These are phyloP conservation scores for Fraxinus cuspidata DNA, from an alignment of 257 asterid genomes.

Conservation along the genomic window DNA sequence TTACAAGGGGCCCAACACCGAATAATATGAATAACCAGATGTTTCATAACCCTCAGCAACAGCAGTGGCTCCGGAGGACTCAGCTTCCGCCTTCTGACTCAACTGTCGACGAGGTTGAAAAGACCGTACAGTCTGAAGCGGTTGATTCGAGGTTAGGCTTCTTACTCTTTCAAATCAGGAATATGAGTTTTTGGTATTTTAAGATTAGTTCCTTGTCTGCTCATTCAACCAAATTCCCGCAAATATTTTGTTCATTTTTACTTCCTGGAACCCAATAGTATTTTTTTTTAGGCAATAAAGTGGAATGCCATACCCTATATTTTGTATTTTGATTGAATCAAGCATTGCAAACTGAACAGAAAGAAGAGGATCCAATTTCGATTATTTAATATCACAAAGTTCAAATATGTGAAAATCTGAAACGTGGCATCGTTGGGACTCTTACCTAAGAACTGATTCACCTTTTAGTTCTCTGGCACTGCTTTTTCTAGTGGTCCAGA, in stretches of 20 bases:
- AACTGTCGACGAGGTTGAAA: constrained; percentile 73
- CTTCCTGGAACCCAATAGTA: background rate
- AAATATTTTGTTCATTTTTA: background rate
- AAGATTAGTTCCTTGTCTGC: background rate
- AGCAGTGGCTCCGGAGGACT: constrained; percentile 83
- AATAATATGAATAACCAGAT: constrained; percentile 52
- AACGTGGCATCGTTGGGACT: background rate
- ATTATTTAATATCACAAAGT: background rate
- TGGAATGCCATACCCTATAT: background rate
- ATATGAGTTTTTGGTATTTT: background rate
- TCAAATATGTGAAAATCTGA: background rate
- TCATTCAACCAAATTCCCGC: background rate
- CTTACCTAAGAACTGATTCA: background rate
- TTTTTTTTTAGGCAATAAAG: background rate
- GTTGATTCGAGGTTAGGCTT: constrained; percentile 67
- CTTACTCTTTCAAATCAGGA: background rate
- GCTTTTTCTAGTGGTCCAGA: background rate
- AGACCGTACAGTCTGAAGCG: constrained; percentile 83
- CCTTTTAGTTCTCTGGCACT: background rate
- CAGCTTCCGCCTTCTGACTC: constrained; percentile 52
- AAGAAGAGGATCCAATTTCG: background rate
- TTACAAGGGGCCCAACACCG: constrained; percentile 60
- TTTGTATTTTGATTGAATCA: background rate
- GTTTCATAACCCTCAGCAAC: constrained; percentile 64
- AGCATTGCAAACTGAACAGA: constrained; percentile 6